Conservation (phyloP, 768 basidiomycete species). For the Glaciozyma antarctica region DNA sequence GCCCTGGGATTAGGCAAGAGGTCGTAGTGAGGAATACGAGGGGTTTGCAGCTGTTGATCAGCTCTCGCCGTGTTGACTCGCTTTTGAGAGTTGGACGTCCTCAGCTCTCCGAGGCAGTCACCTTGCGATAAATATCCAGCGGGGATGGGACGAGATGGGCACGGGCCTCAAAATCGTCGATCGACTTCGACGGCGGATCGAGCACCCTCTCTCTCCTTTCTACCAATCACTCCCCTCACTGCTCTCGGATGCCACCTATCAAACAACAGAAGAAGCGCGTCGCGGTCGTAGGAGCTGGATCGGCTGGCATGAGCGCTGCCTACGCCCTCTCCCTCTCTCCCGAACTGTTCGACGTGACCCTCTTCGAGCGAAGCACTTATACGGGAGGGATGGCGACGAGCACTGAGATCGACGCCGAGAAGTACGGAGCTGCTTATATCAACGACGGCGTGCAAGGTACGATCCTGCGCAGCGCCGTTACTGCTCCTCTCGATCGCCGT, state of each 20-base stretch:
- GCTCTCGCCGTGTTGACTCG: too few species aligned
- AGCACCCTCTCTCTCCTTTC: too few species aligned
- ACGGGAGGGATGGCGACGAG: not conserved
- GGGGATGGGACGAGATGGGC: too few species aligned
- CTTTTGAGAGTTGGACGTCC: too few species aligned
- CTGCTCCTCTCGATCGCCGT: not conserved
- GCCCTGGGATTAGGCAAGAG: slow-evolving; percentile 1
- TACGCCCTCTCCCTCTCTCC: slow-evolving; percentile 1
- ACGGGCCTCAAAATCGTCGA: too few species aligned
- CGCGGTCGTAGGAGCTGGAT: not conserved
- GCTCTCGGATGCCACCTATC: not conserved
- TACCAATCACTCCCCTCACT: not conserved
- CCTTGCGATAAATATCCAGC: too few species aligned
- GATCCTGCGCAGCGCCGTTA: not conserved
- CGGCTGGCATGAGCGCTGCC: slow-evolving; percentile 1
- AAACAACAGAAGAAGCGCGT: not conserved
- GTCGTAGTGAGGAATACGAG: too few species aligned
- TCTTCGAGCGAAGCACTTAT: not conserved
- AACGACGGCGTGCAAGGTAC: slow-evolving; percentile 1
- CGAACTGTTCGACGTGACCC: not conserved
- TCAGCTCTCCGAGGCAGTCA: too few species aligned
- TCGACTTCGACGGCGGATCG: too few species aligned
- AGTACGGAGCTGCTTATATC: not conserved
- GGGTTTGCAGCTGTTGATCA: too few species aligned
- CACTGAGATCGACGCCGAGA: not conserved